phyloP scores from a whole-genome alignment of 2,329 filamentous ascomycete genomes.

The Chrysosphaeria jannelii region DNA sequence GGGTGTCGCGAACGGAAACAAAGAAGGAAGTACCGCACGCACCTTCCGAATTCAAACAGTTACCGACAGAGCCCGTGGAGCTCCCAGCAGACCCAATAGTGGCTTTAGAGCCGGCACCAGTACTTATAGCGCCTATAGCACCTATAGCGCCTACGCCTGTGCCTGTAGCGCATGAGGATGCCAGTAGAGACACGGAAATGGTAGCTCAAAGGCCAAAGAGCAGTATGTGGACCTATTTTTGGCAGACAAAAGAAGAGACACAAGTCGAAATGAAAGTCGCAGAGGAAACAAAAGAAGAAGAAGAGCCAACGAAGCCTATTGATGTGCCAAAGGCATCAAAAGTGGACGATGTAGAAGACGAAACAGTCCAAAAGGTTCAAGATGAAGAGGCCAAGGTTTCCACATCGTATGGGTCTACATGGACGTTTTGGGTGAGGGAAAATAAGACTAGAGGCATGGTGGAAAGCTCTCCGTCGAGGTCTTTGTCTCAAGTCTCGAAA shows the following conservation, averaged over 20 bases:
- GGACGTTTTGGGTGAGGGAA: conserved; percentile 59
- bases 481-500: too few species aligned
- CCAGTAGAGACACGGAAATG: conserved; percentile 2
- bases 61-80: background rate
- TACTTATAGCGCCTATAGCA: too few species aligned
- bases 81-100: background rate
- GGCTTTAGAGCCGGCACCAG: background rate
- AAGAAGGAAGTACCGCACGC: conserved; percentile 2
- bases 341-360: too few species aligned
- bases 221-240: conserved; percentile 7
- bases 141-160: too few species aligned
- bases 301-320: conserved; percentile 3
- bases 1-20: conserved; percentile 2
- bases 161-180: too few species aligned
- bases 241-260: conserved; percentile 5
- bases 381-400: conserved; percentile 7
- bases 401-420: conserved; percentile 28
- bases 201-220: conserved; percentile 4
- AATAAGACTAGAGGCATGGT: too few species aligned
- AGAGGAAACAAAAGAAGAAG: conserved; percentile 12
- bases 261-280: conserved; percentile 9
- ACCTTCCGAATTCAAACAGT: conserved; percentile 1
- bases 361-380: too few species aligned
- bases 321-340: conserved; percentile 4
- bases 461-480: too few species aligned